These are phyloP conservation scores for Mycena capillaripes DNA, from an alignment of 768 basidiomycete species.

Conservation along the genomic window DNA sequence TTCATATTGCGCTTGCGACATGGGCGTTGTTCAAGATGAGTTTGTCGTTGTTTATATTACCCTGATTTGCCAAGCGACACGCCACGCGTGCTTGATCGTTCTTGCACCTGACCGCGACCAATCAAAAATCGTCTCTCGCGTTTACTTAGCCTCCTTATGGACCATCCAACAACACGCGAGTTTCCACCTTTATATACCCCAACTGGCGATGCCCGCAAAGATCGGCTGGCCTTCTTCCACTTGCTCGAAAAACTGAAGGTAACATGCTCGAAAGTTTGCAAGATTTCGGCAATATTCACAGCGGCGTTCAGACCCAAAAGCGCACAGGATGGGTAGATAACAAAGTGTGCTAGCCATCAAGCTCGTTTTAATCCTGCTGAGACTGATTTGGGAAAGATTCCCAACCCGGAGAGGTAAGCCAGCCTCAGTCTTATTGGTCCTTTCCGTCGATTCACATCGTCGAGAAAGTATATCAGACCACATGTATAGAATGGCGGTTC, in stretches of 20 bases:
- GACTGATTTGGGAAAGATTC: conserved; percentile 67
- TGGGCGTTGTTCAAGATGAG: background rate
- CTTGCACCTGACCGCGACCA: conserved; percentile 28
- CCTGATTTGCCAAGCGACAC: background rate
- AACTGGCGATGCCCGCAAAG: conserved; percentile 66
- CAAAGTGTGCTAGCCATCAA: conserved; percentile 60
- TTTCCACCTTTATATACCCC: conserved; percentile 74
- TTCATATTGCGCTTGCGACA: background rate
- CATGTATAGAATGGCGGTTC: conserved; percentile 97
- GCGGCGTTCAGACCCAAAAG: conserved; percentile 81
- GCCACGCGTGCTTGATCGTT: background rate
- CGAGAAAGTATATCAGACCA: conserved; percentile 88
- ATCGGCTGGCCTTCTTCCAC: conserved; percentile 92
- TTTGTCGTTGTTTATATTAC: background rate
- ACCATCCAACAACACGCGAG: conserved; percentile 45
- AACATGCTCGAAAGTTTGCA: background rate
- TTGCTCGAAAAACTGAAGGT: conserved; percentile 92
- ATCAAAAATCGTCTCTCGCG: no score
- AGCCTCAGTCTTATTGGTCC: background rate
- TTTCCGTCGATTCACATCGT: background rate
- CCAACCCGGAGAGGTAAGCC: conserved; percentile 82
- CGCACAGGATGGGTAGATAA: conserved; percentile 96
- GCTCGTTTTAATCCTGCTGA: background rate
- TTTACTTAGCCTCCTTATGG: no score
- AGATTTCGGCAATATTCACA: background rate